A percentile compares a stretch with the other conserved stretches of the same genome.
Evolutionary conservation across 345 rosid species (phyloP).

Genomic region (Boechera retrofracta): DNA sequence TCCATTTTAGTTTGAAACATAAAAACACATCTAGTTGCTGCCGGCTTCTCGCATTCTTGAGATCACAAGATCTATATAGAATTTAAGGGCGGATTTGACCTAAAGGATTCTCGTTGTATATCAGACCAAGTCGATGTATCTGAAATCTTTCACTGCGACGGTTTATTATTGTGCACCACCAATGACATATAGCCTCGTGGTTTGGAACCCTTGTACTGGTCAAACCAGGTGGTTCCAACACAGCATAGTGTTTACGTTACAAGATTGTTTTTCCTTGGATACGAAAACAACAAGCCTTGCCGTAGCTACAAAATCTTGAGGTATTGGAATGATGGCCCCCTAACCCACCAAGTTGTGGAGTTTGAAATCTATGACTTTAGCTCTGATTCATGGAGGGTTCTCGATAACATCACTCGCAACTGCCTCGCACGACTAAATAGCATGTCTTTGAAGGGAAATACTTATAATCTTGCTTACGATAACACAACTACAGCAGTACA

Average conservation of each 20-base stretch:
- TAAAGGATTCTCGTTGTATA: not conserved
- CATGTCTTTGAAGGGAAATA: not conserved
- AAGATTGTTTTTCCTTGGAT: not conserved
- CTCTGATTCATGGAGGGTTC: slow-evolving; percentile 7
- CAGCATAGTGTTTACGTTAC: not conserved
- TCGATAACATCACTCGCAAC: not conserved
- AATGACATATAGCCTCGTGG: not conserved
- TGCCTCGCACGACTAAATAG: not conserved
- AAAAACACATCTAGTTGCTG: too few species aligned
- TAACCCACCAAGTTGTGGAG: not conserved
- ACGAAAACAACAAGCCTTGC: not conserved
- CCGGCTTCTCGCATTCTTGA: too few species aligned
- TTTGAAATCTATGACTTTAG: not conserved
- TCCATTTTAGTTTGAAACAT: too few species aligned
- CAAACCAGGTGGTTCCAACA: slow-evolving; percentile 5
- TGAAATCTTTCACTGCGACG: not conserved
- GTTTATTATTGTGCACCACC: not conserved
- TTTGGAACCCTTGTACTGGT: slow-evolving; percentile 14
- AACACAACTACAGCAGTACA: not conserved
- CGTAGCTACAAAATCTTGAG: not conserved
- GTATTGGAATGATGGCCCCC: not conserved
- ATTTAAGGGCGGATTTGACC: not conserved
- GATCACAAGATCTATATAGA: too few species aligned
- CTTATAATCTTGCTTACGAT: not conserved
- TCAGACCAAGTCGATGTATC: not conserved